A percentile compares a stretch with the other conserved stretches of the same genome.
Conservation (phyloP, 345 rosid species). For the Citrus reticulata region DNA sequence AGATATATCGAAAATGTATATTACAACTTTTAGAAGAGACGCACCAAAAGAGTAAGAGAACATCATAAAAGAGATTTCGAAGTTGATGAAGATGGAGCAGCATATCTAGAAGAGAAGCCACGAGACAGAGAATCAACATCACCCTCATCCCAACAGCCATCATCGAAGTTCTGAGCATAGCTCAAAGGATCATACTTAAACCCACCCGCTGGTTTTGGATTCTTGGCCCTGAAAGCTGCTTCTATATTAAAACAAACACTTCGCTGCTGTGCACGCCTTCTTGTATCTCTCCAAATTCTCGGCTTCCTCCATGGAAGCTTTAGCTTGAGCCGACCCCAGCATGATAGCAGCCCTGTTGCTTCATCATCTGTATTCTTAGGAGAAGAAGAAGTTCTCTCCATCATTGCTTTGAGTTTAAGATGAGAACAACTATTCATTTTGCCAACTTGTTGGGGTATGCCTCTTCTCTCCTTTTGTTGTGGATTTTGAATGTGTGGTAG, state of each 20-base stretch:
- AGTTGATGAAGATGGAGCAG: slow-evolving; percentile 20
- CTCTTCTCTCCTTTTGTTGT: background rate
- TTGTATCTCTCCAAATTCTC: slow-evolving; percentile 8
- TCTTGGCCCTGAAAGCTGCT: slow-evolving; percentile 13
- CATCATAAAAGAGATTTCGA: background rate
- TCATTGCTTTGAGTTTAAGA: background rate
- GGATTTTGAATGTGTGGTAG: slow-evolving; percentile 38
- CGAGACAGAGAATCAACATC: slow-evolving; percentile 14
- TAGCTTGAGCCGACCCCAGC: slow-evolving; percentile 44
- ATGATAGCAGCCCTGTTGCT: slow-evolving; percentile 22
- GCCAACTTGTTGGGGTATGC: slow-evolving; percentile 7
- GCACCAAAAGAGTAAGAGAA: background rate
- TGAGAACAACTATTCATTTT: slow-evolving; percentile 1
- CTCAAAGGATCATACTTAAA: slow-evolving; percentile 44
- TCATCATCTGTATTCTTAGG: slow-evolving; percentile 16
- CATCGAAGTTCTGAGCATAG: slow-evolving; percentile 53
- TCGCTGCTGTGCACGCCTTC: background rate
- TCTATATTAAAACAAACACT: slow-evolving; percentile 12
- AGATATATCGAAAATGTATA: background rate
- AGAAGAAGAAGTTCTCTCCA: slow-evolving; percentile 21
- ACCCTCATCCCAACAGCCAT: slow-evolving; percentile 30
- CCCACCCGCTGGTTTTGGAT: slow-evolving; percentile 25
- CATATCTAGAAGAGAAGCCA: slow-evolving; percentile 41
- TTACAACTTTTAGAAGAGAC: background rate
- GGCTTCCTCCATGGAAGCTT: slow-evolving; percentile 36